These are phyloP conservation scores for Acanthamoeba rhysodes DNA, from an alignment of 208 protist species.

Conservation along the genomic window DNA sequence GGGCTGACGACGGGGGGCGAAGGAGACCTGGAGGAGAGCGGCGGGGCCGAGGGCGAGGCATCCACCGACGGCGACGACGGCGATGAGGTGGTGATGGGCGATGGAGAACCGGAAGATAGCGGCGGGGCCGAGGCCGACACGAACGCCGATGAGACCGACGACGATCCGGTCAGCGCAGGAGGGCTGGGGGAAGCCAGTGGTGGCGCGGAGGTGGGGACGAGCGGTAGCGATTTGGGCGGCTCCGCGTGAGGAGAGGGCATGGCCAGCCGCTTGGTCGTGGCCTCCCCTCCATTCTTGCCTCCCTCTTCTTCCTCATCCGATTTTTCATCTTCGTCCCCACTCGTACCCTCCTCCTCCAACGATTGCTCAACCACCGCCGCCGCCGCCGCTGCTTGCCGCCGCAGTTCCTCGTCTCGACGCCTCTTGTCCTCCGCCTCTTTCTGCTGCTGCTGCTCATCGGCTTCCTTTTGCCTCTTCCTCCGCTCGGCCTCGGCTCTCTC, in stretches of 20 bases:
- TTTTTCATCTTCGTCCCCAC: background rate
- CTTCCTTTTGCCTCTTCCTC: no score
- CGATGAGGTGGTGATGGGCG: no score
- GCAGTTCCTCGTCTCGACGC: background rate
- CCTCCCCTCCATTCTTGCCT: background rate
- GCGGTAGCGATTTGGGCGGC: background rate
- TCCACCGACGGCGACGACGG: no score
- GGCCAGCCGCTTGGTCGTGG: background rate
- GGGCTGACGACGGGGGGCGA: no score
- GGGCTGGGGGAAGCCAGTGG: background rate
- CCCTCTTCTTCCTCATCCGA: background rate
- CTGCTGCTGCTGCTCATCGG: no score
- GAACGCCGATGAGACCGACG: background rate
- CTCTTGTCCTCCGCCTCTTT: background rate
- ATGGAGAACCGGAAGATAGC: no score
- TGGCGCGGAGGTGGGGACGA: background rate
- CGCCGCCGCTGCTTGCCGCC: background rate
- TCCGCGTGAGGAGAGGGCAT: background rate
- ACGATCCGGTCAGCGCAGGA: background rate
- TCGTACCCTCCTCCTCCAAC: background rate
- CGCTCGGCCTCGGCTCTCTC: background rate
- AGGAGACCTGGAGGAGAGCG: no score
- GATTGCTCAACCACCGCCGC: background rate
- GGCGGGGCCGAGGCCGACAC: no score
- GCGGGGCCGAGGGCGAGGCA: no score